Conservation (phyloP, 345 rosid genomes). For the Garcia nutans region DNA sequence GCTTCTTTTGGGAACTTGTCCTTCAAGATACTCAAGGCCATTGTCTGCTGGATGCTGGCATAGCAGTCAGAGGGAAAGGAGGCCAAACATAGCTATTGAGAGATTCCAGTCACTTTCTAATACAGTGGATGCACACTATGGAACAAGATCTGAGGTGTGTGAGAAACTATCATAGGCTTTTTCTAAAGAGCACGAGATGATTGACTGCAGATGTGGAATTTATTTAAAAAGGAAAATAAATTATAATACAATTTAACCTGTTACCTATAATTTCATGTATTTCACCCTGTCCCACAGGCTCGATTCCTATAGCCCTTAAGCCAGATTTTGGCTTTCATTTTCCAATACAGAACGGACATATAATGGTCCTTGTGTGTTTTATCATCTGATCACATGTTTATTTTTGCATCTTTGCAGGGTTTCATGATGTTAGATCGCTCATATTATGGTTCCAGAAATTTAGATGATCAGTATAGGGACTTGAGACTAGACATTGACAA, state of each 20-base stretch:
- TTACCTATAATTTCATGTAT: neutral
- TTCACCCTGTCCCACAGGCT: neutral
- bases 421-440: constrained; percentile 52
- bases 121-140: constrained; percentile 16
- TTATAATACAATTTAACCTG: neutral
- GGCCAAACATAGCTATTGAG: constrained; percentile 27
- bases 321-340: neutral
- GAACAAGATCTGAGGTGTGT: constrained; percentile 28
- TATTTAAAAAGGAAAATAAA: too few relatives aligned
- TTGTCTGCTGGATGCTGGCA: constrained; percentile 27
- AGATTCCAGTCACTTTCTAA: constrained; percentile 23
- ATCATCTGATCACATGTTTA: neutral
- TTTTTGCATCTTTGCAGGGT: constrained; percentile 46
- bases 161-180: neutral
- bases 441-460: constrained; percentile 51
- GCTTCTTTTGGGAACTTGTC: constrained; percentile 17
- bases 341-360: neutral
- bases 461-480: constrained; percentile 71
- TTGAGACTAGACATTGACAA: constrained; percentile 83
- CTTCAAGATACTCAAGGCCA: constrained; percentile 30
- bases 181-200: neutral
- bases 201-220: too few relatives aligned
- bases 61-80: constrained; percentile 21
- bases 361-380: neutral
- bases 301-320: neutral